Base-by-base conservation (phyloP, 2,329 filamentous ascomycete genomes). In the Phialemonium atrogriseum region DNA sequence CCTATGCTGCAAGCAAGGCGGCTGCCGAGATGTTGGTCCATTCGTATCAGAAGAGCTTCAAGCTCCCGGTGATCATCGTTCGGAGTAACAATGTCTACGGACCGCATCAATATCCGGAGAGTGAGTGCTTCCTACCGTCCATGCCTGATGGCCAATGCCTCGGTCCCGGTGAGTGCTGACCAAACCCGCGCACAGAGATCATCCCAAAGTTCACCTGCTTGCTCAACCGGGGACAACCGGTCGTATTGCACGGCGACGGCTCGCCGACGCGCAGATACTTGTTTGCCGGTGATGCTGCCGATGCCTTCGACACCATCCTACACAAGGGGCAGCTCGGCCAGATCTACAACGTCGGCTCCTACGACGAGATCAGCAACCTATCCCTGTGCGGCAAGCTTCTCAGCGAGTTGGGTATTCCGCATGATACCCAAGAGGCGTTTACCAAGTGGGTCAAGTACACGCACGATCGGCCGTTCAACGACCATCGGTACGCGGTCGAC, bases 71-170 rank as follows among this genome's bases (percentile, higher is more conserved):
- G 31, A 84, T 89, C 41, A 84, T 88, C 45, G 80, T 88, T 17
- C 70, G 84, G 30, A 81, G 81, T 52, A 89, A 89, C 62, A 89
- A 91, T 47, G 82, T 89, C 18, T 91, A 88, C 48, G 84, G 84
- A 0, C 84, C 84, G 14, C 82, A 88, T 50, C 84, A 89, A 52
- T 87, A 80, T 52, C 83, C 83, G 0, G 83, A 88, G 60, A 87
- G 83, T 87, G 59, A 56, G 80, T 58, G 4, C 7, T 5, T 13
- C n/a, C 11, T 21, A 16, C 14, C 11, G 24, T 24, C 18, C 25
- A 22, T 18, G 13, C 9, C n/a, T 11, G 11, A 19, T 16, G n/a
- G n/a, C n/a, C n/a, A n/a, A n/a, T n/a, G n/a, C 12, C 10, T 14
- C 15, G 10, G 28, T 33, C 13, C 23, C 27, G 20, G 22, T 17